A percentile compares a stretch with the other conserved stretches of the same genome.
phyloP scores from a whole-genome alignment of 495 filamentous ascomycete species.

The Penicillium turbatum region DNA sequence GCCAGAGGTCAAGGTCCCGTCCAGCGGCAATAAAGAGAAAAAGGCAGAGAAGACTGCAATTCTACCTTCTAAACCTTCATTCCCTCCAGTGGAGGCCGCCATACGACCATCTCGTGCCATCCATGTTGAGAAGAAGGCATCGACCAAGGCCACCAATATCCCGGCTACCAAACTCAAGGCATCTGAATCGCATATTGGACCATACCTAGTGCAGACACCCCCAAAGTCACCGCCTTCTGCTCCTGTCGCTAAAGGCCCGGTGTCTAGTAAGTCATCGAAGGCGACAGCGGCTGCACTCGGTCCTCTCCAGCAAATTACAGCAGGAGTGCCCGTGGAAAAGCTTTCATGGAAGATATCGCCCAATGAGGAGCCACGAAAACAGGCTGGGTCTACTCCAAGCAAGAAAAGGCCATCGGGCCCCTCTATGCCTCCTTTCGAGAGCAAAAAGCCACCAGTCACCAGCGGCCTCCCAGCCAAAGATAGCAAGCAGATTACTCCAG shows the following conservation, averaged over 20 bases:
- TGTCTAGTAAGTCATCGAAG: background rate
- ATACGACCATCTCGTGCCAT: background rate
- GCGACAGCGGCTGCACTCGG: background rate
- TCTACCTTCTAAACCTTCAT: background rate
- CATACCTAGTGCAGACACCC: background rate
- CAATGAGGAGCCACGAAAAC: background rate
- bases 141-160: background rate
- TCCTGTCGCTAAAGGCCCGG: background rate
- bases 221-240: background rate
- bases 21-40: background rate
- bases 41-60: background rate
- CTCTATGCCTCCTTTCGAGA: background rate
- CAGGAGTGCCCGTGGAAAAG: background rate
- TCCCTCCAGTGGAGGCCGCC: background rate
- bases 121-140: background rate
- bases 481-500: background rate
- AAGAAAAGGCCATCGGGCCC: background rate
- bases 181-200: background rate
- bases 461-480: background rate
- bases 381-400: background rate
- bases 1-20: background rate
- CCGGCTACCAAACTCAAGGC: background rate
- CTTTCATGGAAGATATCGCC: background rate
- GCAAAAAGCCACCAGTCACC: background rate
- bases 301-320: background rate